These are phyloP conservation scores for Cylindrotheca fusiformis DNA, from an alignment of 108 stramenopile genomes.

Conservation along the genomic window DNA sequence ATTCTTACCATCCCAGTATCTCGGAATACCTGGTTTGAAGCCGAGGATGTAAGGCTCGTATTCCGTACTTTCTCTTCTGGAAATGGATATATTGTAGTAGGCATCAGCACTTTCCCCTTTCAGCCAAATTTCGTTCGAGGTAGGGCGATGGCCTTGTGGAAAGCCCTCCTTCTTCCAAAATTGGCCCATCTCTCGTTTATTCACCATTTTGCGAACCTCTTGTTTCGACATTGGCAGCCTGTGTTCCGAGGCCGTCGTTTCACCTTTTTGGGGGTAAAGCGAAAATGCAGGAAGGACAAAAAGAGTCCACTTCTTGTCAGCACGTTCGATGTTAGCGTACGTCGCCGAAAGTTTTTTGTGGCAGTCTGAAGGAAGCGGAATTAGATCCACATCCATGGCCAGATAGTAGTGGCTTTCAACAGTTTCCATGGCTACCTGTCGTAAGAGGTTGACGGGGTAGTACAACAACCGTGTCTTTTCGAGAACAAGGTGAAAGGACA, in stretches of 20 bases:
- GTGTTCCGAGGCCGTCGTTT: neutral
- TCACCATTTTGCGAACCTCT: constrained; percentile 10
- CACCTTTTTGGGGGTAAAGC: neutral
- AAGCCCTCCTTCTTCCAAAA: constrained; percentile 4
- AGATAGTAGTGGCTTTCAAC: constrained; percentile 20
- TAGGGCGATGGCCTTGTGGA: too few species aligned
- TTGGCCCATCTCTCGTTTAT: neutral
- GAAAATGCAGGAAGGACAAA: constrained; percentile 16
- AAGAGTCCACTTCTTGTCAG: too few species aligned
- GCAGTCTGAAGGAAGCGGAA: constrained; percentile 1
- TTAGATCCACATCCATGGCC: constrained; percentile 25
- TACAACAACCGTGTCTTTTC: too few species aligned
- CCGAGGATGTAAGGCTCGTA: constrained; percentile 27
- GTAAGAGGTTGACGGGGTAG: constrained; percentile 24
- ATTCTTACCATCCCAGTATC: too few species aligned
- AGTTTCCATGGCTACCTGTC: constrained; percentile 8
- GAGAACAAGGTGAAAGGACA: constrained; percentile 1
- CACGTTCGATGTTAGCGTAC: too few species aligned
- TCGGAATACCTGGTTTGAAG: constrained; percentile 7
- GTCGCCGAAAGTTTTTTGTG: neutral
- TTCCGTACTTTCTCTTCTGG: too few species aligned
- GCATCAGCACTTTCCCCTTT: too few species aligned
- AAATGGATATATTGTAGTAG: too few species aligned
- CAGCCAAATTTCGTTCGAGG: too few species aligned
- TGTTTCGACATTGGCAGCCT: neutral